phyloP scores from a whole-genome alignment of 2,329 filamentous ascomycete genomes.

The Verticillium tricorpus region DNA sequence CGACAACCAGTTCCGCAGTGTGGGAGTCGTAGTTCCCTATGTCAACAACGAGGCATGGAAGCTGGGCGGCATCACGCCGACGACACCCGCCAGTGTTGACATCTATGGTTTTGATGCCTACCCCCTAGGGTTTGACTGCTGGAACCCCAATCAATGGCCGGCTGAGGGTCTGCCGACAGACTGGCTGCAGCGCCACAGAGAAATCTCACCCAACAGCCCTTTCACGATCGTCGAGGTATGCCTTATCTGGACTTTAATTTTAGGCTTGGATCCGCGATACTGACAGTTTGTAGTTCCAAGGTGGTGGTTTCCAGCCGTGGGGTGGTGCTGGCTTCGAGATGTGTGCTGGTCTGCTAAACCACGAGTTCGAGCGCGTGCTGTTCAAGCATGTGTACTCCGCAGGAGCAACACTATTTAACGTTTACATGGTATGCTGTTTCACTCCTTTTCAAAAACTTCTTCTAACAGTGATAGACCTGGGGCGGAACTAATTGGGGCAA shows the following conservation, averaged over 20 bases:
- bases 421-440: conserved; percentile 58
- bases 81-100: conserved; percentile 26
- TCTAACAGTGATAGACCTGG: conserved; percentile 38
- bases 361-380: conserved; percentile 67
- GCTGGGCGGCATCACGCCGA: conserved; percentile 13
- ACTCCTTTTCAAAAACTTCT: no score
- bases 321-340: conserved; percentile 63
- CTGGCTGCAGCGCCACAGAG: conserved; percentile 50
- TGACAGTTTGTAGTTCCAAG: conserved; percentile 47
- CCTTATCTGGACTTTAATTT: conserved; percentile 10
- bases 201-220: conserved; percentile 61
- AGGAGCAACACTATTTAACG: conserved; percentile 59
- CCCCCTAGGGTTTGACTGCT: conserved; percentile 41
- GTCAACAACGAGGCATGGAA: conserved; percentile 63
- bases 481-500: conserved; percentile 80
- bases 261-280: conserved; percentile 1
- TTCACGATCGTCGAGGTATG: conserved; percentile 55
- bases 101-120: conserved; percentile 44
- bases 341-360: conserved; percentile 58
- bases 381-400: conserved; percentile 67
- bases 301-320: conserved; percentile 65
- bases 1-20: conserved; percentile 56
- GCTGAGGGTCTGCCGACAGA: conserved; percentile 49
- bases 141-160: conserved; percentile 52
- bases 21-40: conserved; percentile 63